Conservation (phyloP, 306 rosid species). For the Oemleria cerasiformis region DNA sequence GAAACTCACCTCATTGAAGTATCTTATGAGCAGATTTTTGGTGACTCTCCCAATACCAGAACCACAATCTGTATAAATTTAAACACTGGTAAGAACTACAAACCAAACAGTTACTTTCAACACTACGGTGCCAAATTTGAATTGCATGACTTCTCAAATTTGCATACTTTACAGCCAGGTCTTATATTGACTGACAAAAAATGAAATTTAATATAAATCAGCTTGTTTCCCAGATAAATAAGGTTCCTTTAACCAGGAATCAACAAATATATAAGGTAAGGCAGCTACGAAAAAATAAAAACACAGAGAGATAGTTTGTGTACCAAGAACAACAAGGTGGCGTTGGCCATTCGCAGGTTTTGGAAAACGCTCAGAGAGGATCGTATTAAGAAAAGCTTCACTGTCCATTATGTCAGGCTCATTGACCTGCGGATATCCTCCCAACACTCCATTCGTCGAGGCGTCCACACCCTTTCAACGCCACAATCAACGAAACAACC, state of each 20-base stretch:
- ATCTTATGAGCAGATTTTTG: constrained; percentile 74
- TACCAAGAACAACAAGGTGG: constrained; percentile 84
- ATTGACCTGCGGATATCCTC: constrained; percentile 70
- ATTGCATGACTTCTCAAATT: background rate
- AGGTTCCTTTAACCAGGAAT: background rate
- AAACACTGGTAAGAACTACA: constrained; percentile 16
- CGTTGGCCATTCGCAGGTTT: constrained; percentile 34
- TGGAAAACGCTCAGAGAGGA: constrained; percentile 57
- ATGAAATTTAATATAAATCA: background rate
- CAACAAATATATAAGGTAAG: too few species aligned
- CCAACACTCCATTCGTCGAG: constrained; percentile 81
- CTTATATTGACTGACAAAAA: background rate
- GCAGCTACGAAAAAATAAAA: background rate
- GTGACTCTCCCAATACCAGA: constrained; percentile 95
- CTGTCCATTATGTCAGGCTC: constrained; percentile 68
- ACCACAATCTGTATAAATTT: constrained; percentile 75
- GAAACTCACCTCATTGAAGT: constrained; percentile 79
- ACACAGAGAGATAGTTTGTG: background rate
- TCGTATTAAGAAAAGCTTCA: constrained; percentile 64
- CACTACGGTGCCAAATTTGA: background rate
- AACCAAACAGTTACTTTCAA: background rate
- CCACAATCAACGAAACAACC: constrained; percentile 1
- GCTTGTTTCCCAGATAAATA: background rate
- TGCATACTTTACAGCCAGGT: background rate
- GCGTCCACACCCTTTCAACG: constrained; percentile 69